phyloP scores from a whole-genome alignment of 2,329 filamentous ascomycete genomes.

The Alternaria brassicae region DNA sequence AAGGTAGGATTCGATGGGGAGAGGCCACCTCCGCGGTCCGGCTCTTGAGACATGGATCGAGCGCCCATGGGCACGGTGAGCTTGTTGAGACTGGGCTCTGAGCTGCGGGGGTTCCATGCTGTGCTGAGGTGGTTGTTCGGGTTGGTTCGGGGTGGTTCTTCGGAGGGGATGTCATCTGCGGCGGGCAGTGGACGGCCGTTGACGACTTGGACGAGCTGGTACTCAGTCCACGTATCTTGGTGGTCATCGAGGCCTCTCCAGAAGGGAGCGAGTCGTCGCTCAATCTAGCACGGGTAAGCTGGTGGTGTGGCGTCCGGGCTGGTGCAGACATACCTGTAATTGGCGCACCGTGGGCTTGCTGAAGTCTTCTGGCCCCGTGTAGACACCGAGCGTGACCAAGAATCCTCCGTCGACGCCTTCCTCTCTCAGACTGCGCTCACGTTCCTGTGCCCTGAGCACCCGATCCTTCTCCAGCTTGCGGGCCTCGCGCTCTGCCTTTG shows the following conservation, averaged over 20 bases:
- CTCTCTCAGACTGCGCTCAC: slow-evolving; percentile 87
- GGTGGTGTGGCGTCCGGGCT: slow-evolving; percentile 7
- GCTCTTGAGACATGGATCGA: slow-evolving; percentile 79
- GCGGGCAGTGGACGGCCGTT: slow-evolving; percentile 83
- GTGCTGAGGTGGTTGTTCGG: slow-evolving; percentile 42
- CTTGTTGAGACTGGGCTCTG: slow-evolving; percentile 70
- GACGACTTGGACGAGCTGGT: slow-evolving; percentile 91
- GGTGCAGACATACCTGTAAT: slow-evolving; percentile 74
- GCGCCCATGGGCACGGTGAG: slow-evolving; percentile 81
- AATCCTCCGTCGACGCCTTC: slow-evolving; percentile 95
- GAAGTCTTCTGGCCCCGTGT: slow-evolving; percentile 91
- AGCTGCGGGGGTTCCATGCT: slow-evolving; percentile 56
- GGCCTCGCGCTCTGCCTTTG: slow-evolving; percentile 88
- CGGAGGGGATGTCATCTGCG: slow-evolving; percentile 80
- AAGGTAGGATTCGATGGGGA: slow-evolving; percentile 69
- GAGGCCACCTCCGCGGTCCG: slow-evolving; percentile 68
- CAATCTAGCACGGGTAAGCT: slow-evolving; percentile 69
- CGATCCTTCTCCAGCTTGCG: slow-evolving; percentile 84
- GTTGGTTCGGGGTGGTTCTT: slow-evolving; percentile 62
- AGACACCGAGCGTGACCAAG: slow-evolving; percentile 91
- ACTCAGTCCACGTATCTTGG: slow-evolving; percentile 86
- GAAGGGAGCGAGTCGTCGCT: slow-evolving; percentile 89
- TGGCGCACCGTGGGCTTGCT: slow-evolving; percentile 88
- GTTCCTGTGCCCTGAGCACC: slow-evolving; percentile 75
- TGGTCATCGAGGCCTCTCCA: slow-evolving; percentile 94